Evolutionary conservation across 2,329 filamentous ascomycete genomes (phyloP), one percentile per base, ranked within the genome.

Genomic region (Alternaria gaisen): DNA sequence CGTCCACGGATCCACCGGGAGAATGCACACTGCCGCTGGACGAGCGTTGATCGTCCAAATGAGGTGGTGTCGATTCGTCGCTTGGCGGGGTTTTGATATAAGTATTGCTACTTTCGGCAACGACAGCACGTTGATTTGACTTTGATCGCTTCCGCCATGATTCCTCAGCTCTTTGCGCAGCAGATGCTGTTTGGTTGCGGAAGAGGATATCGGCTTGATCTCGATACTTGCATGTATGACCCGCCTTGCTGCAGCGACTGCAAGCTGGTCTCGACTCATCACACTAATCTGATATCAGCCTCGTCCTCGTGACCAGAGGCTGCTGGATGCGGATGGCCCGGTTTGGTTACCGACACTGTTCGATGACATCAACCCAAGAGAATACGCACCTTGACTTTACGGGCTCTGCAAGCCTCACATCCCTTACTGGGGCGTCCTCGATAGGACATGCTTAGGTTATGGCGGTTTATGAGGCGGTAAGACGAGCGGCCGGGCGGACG

Each of bases 391-490:
- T 77, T 78, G 48, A 77, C 69, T 60, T 77, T 78, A 20, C 74
- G 70, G 54, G 71, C 62, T 60, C 75, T 67, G 61, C 75, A 78
- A 38, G 70, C 63, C 57, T 76, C 71, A 44, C 74, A 78, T 28
- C 75, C 74, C 68, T 76, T 78, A 61, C 75, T 78, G 12, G 74
- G 75, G 22, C 74, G 64, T 53, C 75, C 75, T 34, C 74, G 72
- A 56, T 77, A 77, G 28, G 72, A 74, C 73, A 76, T 77, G 42
- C 30, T 55, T 10, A n/a, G n/a, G 55, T 10, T 26, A 11, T 60
- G 58, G 47, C 30, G 28, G 34, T 36, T 22, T 20, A 28, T 30
- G 41, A 24, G 32, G 41, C 53, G 46, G 32, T 32, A 42, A 42
- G 28, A 43, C 28, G 41, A 43, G 48, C 41, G 46, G 34, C 16